Percentiles rank a stretch among this genome's conserved stretches.
These are phyloP conservation scores for Jamesozyma rosinii DNA, from an alignment of 805 yeast species.

Conservation along the genomic window DNA sequence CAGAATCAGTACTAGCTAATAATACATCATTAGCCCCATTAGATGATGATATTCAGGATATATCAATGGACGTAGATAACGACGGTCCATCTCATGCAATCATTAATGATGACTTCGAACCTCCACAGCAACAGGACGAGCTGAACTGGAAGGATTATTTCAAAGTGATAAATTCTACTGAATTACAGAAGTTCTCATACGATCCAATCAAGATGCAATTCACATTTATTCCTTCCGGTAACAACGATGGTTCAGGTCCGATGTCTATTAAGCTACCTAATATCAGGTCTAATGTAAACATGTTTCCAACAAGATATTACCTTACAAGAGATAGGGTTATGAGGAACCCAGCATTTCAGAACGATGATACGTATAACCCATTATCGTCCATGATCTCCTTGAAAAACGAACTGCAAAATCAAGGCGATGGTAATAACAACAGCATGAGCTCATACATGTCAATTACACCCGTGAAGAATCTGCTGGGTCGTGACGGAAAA, in stretches of 20 bases:
- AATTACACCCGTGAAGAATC: slow-evolving; percentile 69
- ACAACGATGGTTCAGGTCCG: slow-evolving; percentile 4
- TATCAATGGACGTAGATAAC: neutral
- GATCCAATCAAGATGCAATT: slow-evolving; percentile 57
- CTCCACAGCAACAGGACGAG: slow-evolving; percentile 7
- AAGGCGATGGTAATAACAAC: slow-evolving; percentile 5
- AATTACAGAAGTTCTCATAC: slow-evolving; percentile 57
- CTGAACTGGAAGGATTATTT: slow-evolving; percentile 69
- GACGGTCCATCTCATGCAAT: neutral
- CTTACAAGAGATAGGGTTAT: slow-evolving; percentile 60
- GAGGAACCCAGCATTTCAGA: slow-evolving; percentile 67
- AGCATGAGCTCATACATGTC: slow-evolving; percentile 18
- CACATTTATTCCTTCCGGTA: slow-evolving; percentile 26
- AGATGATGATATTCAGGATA: neutral
- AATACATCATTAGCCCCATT: slow-evolving; percentile 3
- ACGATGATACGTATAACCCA: slow-evolving; percentile 28
- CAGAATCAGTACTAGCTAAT: slow-evolving; percentile 1
- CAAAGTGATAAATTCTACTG: slow-evolving; percentile 51
- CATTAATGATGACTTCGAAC: slow-evolving; percentile 2
- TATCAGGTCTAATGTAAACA: slow-evolving; percentile 29
- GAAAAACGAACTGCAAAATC: slow-evolving; percentile 12
- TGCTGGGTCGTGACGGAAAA: slow-evolving; percentile 75
- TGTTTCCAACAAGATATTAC: slow-evolving; percentile 48
- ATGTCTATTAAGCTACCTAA: slow-evolving; percentile 18
- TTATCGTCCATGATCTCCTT: slow-evolving; percentile 26